phyloP scores from a whole-genome alignment of 257 asterid genomes.

The Solanum ahanhuiri region DNA sequence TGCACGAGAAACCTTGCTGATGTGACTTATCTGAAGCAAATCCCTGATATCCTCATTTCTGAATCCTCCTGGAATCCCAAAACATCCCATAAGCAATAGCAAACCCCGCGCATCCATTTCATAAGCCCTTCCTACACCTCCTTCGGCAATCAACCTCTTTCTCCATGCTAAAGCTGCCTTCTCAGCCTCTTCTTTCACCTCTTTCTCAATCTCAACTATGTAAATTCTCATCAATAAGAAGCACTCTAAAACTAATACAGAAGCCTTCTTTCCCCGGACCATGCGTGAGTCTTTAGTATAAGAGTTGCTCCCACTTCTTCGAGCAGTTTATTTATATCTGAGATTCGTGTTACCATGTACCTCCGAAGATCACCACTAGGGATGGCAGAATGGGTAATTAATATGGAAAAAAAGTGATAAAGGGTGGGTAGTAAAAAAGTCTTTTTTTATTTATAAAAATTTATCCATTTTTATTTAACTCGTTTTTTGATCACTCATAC shows the following conservation, averaged over 20 bases:
- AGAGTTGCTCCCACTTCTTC: conserved; percentile 43
- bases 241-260: conserved; percentile 61
- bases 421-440: no score
- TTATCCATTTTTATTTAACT: no score
- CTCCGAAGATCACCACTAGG: conserved; percentile 16
- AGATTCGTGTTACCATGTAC: conserved; percentile 30
- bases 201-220: conserved; percentile 22
- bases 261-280: conserved; percentile 56
- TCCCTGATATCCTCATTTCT: conserved; percentile 49
- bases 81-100: conserved; percentile 59
- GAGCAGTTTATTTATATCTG: conserved; percentile 27
- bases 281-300: conserved; percentile 38
- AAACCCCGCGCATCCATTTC: conserved; percentile 77
- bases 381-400: no score
- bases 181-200: conserved; percentile 46
- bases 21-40: conserved; percentile 39
- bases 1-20: conserved; percentile 36
- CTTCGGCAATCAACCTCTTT: conserved; percentile 60
- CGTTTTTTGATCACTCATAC: no score
- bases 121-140: conserved; percentile 46
- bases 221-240: conserved; percentile 39
- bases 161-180: conserved; percentile 56
- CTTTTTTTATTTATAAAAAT: no score
- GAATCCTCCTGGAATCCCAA: conserved; percentile 46
- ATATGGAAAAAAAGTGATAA: no score